Conservation (phyloP, 805 yeast genomes). For the Hagleromyces aurorensis region DNA sequence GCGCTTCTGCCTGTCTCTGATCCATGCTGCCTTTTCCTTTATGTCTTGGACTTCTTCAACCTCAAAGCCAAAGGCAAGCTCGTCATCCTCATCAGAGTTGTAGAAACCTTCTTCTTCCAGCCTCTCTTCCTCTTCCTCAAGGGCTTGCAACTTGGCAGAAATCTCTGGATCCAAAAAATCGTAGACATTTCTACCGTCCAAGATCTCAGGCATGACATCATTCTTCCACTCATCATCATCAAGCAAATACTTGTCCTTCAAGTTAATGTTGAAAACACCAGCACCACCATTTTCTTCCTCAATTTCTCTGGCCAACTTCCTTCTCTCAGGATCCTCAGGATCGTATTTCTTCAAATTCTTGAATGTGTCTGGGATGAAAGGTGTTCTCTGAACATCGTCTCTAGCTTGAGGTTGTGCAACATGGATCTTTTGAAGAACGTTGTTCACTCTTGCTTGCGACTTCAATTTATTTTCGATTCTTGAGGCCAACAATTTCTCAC, state of each 20-base stretch:
- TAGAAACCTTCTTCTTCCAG: conserved; percentile 93
- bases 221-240: conserved; percentile 98
- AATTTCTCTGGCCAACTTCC: conserved; percentile 74
- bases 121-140: conserved; percentile 95
- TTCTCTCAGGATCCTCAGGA: conserved; percentile 71
- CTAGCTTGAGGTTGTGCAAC: conserved; percentile 85
- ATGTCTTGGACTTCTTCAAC: conserved; percentile 63
- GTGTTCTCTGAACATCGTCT: conserved; percentile 75
- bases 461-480: conserved; percentile 95
- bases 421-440: conserved; percentile 90
- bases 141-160: conserved; percentile 82
- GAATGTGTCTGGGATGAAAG: conserved; percentile 76
- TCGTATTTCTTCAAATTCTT: conserved; percentile 58
- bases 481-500: conserved; percentile 91
- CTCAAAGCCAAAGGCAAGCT: conserved; percentile 62
- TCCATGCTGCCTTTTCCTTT: conserved; percentile 86
- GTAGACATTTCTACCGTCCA: conserved; percentile 93
- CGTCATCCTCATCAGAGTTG: conserved; percentile 71
- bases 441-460: conserved; percentile 81
- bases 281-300: conserved; percentile 98
- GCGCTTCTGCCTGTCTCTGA: conserved; percentile 87
- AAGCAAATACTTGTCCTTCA: conserved; percentile 83
- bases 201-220: conserved; percentile 92
- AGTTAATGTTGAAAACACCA: conserved; percentile 90
- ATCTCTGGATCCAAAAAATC: conserved; percentile 97